These are phyloP conservation scores for Diplodia mutila DNA, from an alignment of 2,329 filamentous ascomycete species.

Conservation along the genomic window DNA sequence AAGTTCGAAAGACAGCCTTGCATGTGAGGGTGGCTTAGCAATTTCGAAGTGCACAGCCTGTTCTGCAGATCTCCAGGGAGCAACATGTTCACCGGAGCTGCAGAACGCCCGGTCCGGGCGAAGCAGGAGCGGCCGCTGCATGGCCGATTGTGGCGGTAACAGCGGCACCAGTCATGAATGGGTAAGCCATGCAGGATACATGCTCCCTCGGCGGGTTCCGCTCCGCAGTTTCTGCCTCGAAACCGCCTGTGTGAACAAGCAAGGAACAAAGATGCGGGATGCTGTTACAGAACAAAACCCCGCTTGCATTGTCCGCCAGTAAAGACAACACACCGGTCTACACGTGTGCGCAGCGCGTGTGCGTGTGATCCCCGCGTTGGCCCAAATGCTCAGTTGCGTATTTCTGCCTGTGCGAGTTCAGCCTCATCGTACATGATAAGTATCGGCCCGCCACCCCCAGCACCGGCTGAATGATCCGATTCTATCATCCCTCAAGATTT, in stretches of 20 bases:
- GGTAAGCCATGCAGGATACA: background rate
- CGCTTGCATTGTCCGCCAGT: background rate
- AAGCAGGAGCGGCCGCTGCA: background rate
- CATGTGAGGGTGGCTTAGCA: no score
- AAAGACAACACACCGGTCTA: background rate
- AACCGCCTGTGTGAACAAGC: background rate
- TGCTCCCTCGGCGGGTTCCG: background rate
- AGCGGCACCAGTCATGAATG: background rate
- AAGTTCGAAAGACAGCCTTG: background rate
- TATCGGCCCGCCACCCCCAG: background rate
- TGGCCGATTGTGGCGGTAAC: background rate
- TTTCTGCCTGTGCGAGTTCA: background rate
- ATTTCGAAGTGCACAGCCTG: background rate
- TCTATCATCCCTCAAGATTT: background rate
- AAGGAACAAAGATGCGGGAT: background rate
- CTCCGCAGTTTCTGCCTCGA: background rate
- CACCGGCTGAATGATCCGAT: background rate
- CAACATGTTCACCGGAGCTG: background rate
- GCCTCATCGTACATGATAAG: background rate
- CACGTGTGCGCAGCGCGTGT: background rate
- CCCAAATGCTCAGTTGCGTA: background rate
- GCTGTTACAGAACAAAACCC: background rate
- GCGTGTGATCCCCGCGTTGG: background rate
- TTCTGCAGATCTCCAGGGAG: background rate
- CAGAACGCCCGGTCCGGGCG: background rate